Conservation (phyloP, 495 filamentous ascomycete genomes). For the Hypoxylon lienhwacheense region DNA sequence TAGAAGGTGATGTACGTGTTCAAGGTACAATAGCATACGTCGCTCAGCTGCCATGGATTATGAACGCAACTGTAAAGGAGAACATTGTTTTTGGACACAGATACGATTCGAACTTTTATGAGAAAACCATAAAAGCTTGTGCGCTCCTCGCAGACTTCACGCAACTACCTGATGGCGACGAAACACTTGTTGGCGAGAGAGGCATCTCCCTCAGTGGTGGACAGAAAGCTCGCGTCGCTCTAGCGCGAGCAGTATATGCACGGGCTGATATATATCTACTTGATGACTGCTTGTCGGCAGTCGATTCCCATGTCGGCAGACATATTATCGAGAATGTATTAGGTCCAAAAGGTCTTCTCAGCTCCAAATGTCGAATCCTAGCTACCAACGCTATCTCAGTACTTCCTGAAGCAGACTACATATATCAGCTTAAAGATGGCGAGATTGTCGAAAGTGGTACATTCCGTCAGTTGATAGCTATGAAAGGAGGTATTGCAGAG, state of each 20-base stretch:
- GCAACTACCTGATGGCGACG: constrained; percentile 91
- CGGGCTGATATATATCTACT: constrained; percentile 95
- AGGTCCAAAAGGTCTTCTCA: constrained; percentile 78
- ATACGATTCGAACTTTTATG: constrained; percentile 94
- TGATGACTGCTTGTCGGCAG: constrained; percentile 92
- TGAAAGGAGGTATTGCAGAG: constrained; percentile 86
- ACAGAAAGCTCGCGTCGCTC: constrained; percentile 92
- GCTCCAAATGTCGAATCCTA: constrained; percentile 85
- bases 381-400: constrained; percentile 97
- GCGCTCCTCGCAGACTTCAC: constrained; percentile 90
- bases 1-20: constrained; percentile 78
- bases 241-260: constrained; percentile 95
- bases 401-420: constrained; percentile 78
- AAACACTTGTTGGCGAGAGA: constrained; percentile 94
- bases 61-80: constrained; percentile 95
- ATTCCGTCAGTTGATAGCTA: constrained; percentile 86
- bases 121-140: constrained; percentile 90
- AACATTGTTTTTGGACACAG: constrained; percentile 97
- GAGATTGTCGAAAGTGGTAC: constrained; percentile 84
- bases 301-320: constrained; percentile 95
- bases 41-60: constrained; percentile 90
- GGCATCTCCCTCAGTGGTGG: constrained; percentile 97
- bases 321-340: constrained; percentile 94
- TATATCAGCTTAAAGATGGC: constrained; percentile 80
- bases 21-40: constrained; percentile 87